phyloP scores from a whole-genome alignment of 148 eudicot species.

The Agrostemma githago region DNA sequence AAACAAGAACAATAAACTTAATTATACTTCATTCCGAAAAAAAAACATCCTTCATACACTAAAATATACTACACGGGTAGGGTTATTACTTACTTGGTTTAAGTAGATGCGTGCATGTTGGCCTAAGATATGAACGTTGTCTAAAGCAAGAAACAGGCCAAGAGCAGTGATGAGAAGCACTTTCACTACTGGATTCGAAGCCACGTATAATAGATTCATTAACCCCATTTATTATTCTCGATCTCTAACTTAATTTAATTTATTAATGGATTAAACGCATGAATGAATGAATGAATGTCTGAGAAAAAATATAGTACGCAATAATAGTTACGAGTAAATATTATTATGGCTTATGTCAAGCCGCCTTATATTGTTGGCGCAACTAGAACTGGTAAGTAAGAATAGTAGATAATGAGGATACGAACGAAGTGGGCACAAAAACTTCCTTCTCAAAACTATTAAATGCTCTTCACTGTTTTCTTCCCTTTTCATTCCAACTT shows the following conservation, averaged over 20 bases:
- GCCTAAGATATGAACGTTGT: conserved; percentile 31
- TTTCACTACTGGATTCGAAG: conserved; percentile 41
- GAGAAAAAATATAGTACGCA: too few species aligned
- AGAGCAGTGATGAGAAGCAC: conserved; percentile 40
- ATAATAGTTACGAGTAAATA: too few species aligned
- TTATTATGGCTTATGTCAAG: too few species aligned
- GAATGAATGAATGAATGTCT: too few species aligned
- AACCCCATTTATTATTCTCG: conserved; percentile 23
- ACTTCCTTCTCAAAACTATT: too few species aligned
- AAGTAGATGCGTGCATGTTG: conserved; percentile 25
- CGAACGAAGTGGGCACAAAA: too few species aligned
- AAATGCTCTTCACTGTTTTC: too few species aligned
- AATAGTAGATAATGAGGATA: background rate
- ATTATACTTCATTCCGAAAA: background rate
- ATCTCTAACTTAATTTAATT: background rate
- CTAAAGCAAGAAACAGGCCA: conserved; percentile 41
- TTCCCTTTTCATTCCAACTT: too few species aligned
- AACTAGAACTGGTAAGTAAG: background rate
- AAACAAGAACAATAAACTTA: background rate
- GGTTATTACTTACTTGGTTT: conserved; percentile 23
- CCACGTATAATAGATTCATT: conserved; percentile 31
- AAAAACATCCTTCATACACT: too few species aligned
- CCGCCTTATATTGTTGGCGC: too few species aligned
- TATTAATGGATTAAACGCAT: too few species aligned
- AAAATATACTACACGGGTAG: too few species aligned